Evolutionary conservation across 192 early-diverging fungal species (phyloP), one percentile per base, ranked within the genome.

Genomic region (Blastocladiella britannica): DNA sequence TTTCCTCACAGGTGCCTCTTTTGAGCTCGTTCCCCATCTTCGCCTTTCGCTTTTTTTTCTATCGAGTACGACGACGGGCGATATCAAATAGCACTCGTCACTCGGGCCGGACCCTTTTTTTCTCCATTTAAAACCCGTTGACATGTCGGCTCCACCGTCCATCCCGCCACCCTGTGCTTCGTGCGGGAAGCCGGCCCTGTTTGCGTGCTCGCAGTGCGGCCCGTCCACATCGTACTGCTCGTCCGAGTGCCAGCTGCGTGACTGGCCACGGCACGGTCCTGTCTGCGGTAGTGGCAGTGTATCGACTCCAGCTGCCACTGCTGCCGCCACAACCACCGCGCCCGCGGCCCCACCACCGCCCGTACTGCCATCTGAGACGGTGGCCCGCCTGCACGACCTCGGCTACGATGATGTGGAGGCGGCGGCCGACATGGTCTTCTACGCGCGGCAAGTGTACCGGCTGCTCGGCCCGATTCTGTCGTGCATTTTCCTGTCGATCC

Each of bases 401-500:
- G 37, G 37, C 15, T 47, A 47, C 37, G 53, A 54, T 5, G n/a
- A n/a, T n/a, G 18, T 15, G 25, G 53, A 54, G 12, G 23, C 27
- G 53, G 53, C 25, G 25, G 53, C 25, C 6, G 57, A 58, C 57
- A 20, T 58, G 5, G 8, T 43, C 23, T 58, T 58, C 57, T 58
- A 58, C 57, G 15, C 31, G 29, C 7, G 20, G 31, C 57, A 58
- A 30, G 31, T 58, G 25, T 24, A 15, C 51, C n/a, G 9, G 18
- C 57, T 61, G 26, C 30, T 61, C 18, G 25, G 28, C 24, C 60
- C 60, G 29, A 53, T 61, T 9, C 28, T 56, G 24, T 9, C 25
- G 9, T 61, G 60, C 51, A 61, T 61, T 28, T 15, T 55, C 22
- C 52, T 61, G 18, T 61, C 60, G 18, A 55, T 61, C 24, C 25